Base-by-base conservation (phyloP, 2,329 filamentous ascomycete genomes). In the Tolypocladium pustulatum region DNA sequence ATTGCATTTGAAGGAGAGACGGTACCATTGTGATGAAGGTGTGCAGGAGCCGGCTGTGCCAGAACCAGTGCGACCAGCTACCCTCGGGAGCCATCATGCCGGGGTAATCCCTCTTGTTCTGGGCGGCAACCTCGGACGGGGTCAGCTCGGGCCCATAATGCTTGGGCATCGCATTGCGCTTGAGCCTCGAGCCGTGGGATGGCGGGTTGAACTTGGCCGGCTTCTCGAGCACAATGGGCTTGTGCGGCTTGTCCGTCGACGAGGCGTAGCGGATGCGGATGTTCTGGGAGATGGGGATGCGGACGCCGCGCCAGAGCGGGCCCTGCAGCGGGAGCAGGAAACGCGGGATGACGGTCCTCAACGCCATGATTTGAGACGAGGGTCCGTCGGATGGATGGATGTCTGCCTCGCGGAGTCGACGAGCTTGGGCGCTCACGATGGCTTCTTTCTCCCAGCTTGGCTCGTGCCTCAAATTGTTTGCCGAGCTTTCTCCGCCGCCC, bases 141-240 rank as follows among this genome's bases (percentile, higher is more conserved):
- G 83, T 85, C 61, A 91, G 75, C 27, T 83, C 75, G 22, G 90
- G 89, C 41, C 91, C 91, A 70, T 95, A 96, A 72, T 87, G 84
- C 66, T 81, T 80, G 36, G 87, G 85, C 8, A 77, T 71, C 32
- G 68, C 72, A 73, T 70, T 71, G 63, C 81, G 79, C 58, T 82
- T 80, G 37, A 91, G 81, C 8, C 88, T 81, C 27, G 88, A 78
- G 15, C 89, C 87, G 72, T 97, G 94, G 0, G 93, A 97, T 0
- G 94, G 94, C 2, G 94, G 93, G 54, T 90, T 90, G 80, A 96
- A 97, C 71, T 87, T 89, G 67, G 89, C 82, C 30, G 93, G 93
- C 73, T 97, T 91, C 66, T 90, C 90, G 63, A 99, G 86, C 6
- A 91, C 82, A 61, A 86, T 81, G 40, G 84, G 82, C 68, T 87